Base-by-base conservation (phyloP, 495 filamentous ascomycete species). In the Terfezia boudieri region DNA sequence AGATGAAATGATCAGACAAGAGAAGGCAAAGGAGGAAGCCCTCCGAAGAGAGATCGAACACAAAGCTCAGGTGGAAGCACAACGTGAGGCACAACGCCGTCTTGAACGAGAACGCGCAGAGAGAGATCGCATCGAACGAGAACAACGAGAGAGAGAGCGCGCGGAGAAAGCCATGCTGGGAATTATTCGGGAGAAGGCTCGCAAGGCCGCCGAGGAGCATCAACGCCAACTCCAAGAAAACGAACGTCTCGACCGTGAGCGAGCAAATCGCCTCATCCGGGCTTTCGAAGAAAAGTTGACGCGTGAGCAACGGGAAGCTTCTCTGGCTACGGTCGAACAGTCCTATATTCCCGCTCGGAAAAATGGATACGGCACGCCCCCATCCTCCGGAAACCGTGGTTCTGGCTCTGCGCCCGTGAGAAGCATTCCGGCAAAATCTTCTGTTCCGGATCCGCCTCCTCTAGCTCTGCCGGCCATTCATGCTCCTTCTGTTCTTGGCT, bases 141-240 rank as follows among this genome's bases (percentile, higher is more conserved):
- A 63, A 51, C 67, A 41, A 56, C 64, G n/a, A 48, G 69, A 66
- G 60, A 67, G 53, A 61, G 71, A 64, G 59, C 67, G 56, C 55
- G 61, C 41, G 43, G 65, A 64, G 65, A 69, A 61, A 22, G 65
- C 70, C 50, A 66, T 66, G 50, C 66, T 72, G 48, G 73, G 73
- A 56, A 73, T 70, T 53, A 70, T 71, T 43, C 55, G 70, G 46
- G 62, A 65, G 51, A 65, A 62, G 62, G 62, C 64, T 20, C 59
- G 62, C 10, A 64, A 61, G 48, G 48, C 52, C 8, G 56, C 49
- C 36, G 62, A 60, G 26, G 63, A 63, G 4, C 53, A 41, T 0
- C 62, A 65, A 37, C 60, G 63, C 11, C 43, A 59, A 14, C 60
- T 57, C 16, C 53, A 51, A 32, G 63, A 65, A 50, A 56, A 58